phyloP scores from a whole-genome alignment of 78 protist species.

The Chrysochromulina parva region DNA sequence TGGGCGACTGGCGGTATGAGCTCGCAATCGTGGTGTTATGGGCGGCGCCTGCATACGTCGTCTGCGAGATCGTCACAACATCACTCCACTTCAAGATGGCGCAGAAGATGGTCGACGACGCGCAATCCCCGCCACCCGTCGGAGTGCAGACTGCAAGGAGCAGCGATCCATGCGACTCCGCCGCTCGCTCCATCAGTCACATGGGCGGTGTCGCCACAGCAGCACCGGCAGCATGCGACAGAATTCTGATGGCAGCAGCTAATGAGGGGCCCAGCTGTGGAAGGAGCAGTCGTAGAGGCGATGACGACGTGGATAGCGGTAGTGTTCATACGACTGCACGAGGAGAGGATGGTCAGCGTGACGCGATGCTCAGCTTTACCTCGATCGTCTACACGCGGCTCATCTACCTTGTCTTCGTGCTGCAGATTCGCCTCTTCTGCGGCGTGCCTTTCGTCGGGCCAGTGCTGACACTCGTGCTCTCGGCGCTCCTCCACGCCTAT shows the following conservation, averaged over 20 bases:
- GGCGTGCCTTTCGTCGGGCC: background rate
- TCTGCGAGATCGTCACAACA: background rate
- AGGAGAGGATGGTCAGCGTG: background rate
- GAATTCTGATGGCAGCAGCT: no score
- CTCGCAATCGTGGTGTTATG: background rate
- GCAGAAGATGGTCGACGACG: background rate
- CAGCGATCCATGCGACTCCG: no score
- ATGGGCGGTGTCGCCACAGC: no score
- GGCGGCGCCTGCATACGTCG: background rate
- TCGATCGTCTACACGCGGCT: background rate
- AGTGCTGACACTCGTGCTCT: background rate
- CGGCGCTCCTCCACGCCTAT: background rate
- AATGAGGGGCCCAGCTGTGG: no score
- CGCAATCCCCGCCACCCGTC: no score
- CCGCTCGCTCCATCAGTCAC: no score
- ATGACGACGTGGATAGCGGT: no score
- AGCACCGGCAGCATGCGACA: no score
- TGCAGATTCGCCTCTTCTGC: background rate
- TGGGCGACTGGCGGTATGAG: background rate
- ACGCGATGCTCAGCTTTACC: background rate
- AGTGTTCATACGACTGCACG: no score
- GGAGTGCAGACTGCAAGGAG: no score
- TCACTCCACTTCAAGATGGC: background rate
- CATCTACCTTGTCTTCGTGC: background rate
- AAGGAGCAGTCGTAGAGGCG: no score